These are phyloP conservation scores for Chionographis japonica DNA, from an alignment of 106 monocot genomes.

Conservation along the genomic window DNA sequence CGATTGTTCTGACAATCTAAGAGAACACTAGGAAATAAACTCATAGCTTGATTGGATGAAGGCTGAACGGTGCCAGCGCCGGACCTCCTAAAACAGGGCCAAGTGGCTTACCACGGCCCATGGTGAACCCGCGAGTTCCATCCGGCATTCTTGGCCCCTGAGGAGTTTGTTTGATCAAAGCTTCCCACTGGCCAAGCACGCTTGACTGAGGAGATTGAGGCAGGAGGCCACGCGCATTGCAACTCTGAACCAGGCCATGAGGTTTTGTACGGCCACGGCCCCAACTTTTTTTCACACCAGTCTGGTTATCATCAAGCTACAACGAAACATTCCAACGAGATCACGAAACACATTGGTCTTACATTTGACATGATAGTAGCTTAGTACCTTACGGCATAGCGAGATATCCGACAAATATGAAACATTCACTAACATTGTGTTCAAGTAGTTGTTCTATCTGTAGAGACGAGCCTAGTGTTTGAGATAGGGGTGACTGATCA, in stretches of 20 bases:
- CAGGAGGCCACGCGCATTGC: conserved; percentile 28
- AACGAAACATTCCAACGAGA: too few species aligned
- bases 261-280: conserved; percentile 33
- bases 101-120: conserved; percentile 69
- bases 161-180: conserved; percentile 14
- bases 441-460: conserved; percentile 26
- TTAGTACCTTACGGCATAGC: too few species aligned
- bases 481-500: conserved; percentile 43
- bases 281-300: conserved; percentile 15
- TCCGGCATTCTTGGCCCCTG: conserved; percentile 72
- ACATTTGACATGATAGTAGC: too few species aligned
- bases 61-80: neutral
- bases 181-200: conserved; percentile 7
- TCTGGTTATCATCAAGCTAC: conserved; percentile 33
- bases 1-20: too few species aligned
- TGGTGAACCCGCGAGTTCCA: conserved; percentile 78
- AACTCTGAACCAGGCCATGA: conserved; percentile 7
- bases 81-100: conserved; percentile 1
- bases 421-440: conserved; percentile 14
- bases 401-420: too few species aligned
- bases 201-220: conserved; percentile 19
- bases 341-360: too few species aligned
- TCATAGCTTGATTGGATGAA: conserved; percentile 17
- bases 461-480: conserved; percentile 20
- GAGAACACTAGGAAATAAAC: neutral